Percentiles rank a stretch among this genome's conserved stretches.
These are phyloP conservation scores for Cynara cardunculus DNA, from an alignment of 129 eudicot genomes.

Conservation along the genomic window DNA sequence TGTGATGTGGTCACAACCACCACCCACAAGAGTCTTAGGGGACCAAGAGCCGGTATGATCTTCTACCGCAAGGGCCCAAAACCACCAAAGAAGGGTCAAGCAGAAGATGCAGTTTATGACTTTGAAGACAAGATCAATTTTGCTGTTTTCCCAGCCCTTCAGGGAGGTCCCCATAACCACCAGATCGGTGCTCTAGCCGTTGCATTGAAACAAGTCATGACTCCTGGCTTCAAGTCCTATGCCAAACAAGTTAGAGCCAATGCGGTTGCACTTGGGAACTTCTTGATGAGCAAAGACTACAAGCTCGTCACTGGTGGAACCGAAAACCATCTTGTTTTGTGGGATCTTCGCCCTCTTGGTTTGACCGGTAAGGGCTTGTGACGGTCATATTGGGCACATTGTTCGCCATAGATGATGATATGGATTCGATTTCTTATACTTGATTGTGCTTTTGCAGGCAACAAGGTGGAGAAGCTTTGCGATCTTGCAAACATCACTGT, in stretches of 20 bases:
- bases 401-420: background rate
- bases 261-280: slow-evolving; percentile 89
- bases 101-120: slow-evolving; percentile 89
- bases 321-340: slow-evolving; percentile 94
- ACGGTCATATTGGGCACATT: background rate
- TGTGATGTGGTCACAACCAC: slow-evolving; percentile 98
- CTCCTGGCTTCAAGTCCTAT: slow-evolving; percentile 92
- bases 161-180: slow-evolving; percentile 99
- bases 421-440: background rate
- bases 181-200: slow-evolving; percentile 97
- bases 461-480: slow-evolving; percentile 92
- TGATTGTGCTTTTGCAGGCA: slow-evolving; percentile 38
- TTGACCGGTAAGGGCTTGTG: slow-evolving; percentile 63
- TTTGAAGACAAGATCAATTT: slow-evolving; percentile 94
- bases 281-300: slow-evolving; percentile 83
- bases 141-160: slow-evolving; percentile 98
- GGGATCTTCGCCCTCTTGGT: slow-evolving; percentile 99
- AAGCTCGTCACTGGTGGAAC: slow-evolving; percentile 91
- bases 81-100: slow-evolving; percentile 95
- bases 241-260: slow-evolving; percentile 95
- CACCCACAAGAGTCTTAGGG: slow-evolving; percentile 98
- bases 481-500: slow-evolving; percentile 79
- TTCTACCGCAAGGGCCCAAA: slow-evolving; percentile 96
- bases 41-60: slow-evolving; percentile 98
- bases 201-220: slow-evolving; percentile 76